Evolutionary conservation across 1,284 basidiomycete genomes (phyloP).

Genomic region (Sparassis latifolia): DNA sequence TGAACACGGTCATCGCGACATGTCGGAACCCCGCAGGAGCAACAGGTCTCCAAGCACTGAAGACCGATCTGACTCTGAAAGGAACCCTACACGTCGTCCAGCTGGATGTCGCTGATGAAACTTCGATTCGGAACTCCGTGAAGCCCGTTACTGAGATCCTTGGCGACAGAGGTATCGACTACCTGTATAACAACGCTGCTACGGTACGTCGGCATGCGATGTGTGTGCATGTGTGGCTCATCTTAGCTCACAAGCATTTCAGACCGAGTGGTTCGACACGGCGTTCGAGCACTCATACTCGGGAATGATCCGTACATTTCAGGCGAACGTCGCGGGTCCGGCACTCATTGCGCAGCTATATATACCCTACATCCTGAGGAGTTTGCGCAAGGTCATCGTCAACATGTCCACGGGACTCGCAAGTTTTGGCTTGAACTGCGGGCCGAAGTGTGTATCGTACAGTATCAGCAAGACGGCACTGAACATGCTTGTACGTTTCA

Average conservation of each 20-base stretch:
- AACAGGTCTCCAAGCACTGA: slow-evolving; percentile 17
- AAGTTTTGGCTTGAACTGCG: slow-evolving; percentile 23
- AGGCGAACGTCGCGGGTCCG: slow-evolving; percentile 29
- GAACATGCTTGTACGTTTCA: slow-evolving; percentile 25
- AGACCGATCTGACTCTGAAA: slow-evolving; percentile 1
- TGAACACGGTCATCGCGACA: slow-evolving; percentile 32
- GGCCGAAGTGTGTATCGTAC: slow-evolving; percentile 20
- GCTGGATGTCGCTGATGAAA: slow-evolving; percentile 24
- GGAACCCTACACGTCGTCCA: slow-evolving; percentile 24
- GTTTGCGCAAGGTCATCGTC: slow-evolving; percentile 27
- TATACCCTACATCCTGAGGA: slow-evolving; percentile 27
- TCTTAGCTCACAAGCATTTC: neutral
- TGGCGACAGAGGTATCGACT: slow-evolving; percentile 25
- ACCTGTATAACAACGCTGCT: slow-evolving; percentile 34
- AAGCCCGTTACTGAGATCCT: slow-evolving; percentile 17
- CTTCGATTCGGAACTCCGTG: slow-evolving; percentile 19
- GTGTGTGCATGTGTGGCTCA: neutral
- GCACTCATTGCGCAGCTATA: slow-evolving; percentile 27
- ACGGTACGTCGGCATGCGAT: slow-evolving; percentile 18
- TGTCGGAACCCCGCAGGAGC: slow-evolving; percentile 30
- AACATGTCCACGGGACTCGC: slow-evolving; percentile 28
- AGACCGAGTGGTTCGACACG: slow-evolving; percentile 11
- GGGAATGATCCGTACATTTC: slow-evolving; percentile 16
- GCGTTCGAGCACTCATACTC: slow-evolving; percentile 20
- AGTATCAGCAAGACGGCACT: slow-evolving; percentile 25